phyloP scores from a whole-genome alignment of 2,329 filamentous ascomycete genomes.

The Diaporthe aspalathi region DNA sequence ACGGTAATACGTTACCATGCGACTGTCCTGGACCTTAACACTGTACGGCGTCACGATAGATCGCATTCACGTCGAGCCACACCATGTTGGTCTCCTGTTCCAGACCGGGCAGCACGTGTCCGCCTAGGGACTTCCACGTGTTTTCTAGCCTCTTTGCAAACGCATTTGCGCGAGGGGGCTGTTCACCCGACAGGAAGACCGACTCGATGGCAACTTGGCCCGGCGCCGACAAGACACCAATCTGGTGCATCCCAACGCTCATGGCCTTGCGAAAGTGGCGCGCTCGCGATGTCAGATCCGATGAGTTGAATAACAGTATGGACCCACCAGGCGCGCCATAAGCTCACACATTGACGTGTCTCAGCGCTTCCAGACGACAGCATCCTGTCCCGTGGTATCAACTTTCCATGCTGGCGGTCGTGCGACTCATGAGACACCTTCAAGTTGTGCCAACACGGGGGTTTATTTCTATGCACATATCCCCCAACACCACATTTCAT shows the following conservation, averaged over 20 bases:
- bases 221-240: not conserved
- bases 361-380: too few relatives aligned
- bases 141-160: not conserved
- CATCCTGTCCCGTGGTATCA: too few relatives aligned
- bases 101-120: not conserved
- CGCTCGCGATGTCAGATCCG: not conserved
- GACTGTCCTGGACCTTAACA: not conserved
- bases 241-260: not conserved
- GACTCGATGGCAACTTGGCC: not conserved
- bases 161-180: not conserved
- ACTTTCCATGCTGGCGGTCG: too few relatives aligned
- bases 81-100: not conserved
- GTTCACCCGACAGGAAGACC: not conserved
- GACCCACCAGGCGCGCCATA: not conserved
- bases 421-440: too few relatives aligned
- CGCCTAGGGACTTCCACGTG: not conserved
- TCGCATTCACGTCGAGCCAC: not conserved
- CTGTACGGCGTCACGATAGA: not conserved
- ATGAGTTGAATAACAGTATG: not conserved
- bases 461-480: too few relatives aligned
- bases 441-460: too few relatives aligned
- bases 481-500: too few relatives aligned
- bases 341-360: not conserved
- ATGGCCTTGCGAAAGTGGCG: constrained; percentile 1
- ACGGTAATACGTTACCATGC: not conserved